Evolutionary conservation across 2,329 filamentous ascomycete species (phyloP), one percentile per base, ranked within the genome.

Genomic region (Colletotrichum higginsianum): DNA sequence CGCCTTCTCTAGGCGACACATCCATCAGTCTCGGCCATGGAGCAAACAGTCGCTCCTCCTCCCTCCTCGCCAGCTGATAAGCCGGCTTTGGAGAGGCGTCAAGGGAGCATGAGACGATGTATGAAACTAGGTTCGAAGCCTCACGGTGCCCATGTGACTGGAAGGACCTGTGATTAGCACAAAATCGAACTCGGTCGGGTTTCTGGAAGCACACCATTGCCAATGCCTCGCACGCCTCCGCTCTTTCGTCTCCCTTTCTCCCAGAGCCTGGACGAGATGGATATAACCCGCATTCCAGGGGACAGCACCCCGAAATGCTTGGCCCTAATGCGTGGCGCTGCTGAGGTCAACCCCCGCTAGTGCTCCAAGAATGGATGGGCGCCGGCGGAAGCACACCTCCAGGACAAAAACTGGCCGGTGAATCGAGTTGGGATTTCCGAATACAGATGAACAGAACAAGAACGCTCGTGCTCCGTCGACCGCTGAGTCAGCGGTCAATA

Each of bases 121-220:
- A 40, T 23, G 16, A 8, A 49, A 42, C 9, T 4, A 12, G 15
- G 60, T 26, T 46, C 15, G n/a, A 63, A 55, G 42, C 60, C 58
- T 55, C 16, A 15, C 50, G 11, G 42, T 21, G 23, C 26, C 66
- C 58, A 42, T 44, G 9, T 18, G 44, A 52, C 57, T 57, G n/a
- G 23, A 9, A 23, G 26, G 12, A 40, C 21, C 35, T 56, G 26
- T 12, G 13, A 13, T 47, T 57, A 38, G 46, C 38, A 30, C 50
- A 21, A 38, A 26, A 26, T 26, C 26, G 52, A 30, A 8, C 6
- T 55, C 52, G 26, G 26, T 40, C 5, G 53, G 21, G 38, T 6
- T 30, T 64, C 38, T 47, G 16, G 40, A 46, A 50, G 18, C 40
- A 30, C 38, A 21, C n/a, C 52, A 38, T n/a, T 26, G 26, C 26